Base-by-base conservation (phyloP, 1,284 basidiomycete species). In the Irpex lacteus region DNA sequence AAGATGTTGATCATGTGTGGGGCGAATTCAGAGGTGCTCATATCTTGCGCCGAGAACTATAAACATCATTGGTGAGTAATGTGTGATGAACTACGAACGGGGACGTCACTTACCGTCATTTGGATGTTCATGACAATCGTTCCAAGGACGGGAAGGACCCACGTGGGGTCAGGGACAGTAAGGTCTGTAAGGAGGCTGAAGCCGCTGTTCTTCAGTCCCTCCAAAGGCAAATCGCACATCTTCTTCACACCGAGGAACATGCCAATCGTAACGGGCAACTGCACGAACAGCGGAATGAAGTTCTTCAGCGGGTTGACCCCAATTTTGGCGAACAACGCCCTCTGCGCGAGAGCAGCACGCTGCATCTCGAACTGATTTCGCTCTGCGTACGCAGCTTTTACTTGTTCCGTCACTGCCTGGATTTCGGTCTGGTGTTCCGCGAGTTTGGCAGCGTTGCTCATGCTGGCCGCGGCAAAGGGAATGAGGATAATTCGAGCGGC, bases 191-290 rank as follows among this genome's bases (percentile, higher is more conserved):
- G 77, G 81, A 90, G 90, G 53, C 77, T 80, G 15, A 96, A 77
- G 0, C 96, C 96, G 65, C 94, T 96, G 66, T 87, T 79, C 69
- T 86, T 83, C 69, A 98, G 77, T 74, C 92, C 91, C 54, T 84
- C 81, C 36, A 97, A 73, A 0, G 92, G 93, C 26, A 89, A 75
- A 58, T 82, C 80, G 64, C 90, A 91, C 78, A 98, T 83, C 47
- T 79, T 80, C 73, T 88, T 86, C 57, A 98, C 75, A 13, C 88
- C 95, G 68, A 96, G 90, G 83, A 98, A 99, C 79, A 95, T 82
- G 34, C 90, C 88, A 58, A 98, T 78, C 67, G 94, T 92, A 58
- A 96, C 80, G 0, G 94, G 89, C 52, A 95, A 77, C 74, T 98
- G 95, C 3, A 89, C 70, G 61, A 94, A 73, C 5, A 90, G 88